Conservation (phyloP, 345 rosid species). For the Turritis glabra region DNA sequence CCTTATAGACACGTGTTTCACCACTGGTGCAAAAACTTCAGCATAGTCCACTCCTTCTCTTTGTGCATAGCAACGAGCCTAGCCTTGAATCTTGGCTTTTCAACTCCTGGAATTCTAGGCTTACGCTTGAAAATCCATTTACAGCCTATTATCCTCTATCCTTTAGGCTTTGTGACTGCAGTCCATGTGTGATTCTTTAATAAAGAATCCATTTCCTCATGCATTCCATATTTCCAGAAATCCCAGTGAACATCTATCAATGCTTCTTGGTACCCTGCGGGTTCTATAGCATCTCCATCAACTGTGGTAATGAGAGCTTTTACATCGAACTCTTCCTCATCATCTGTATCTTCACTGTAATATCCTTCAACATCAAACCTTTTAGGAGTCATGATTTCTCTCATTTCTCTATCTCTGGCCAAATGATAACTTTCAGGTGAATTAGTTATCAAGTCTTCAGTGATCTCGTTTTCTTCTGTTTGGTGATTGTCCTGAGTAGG, state of each 20-base stretch:
- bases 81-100: background rate
- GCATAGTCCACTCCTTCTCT: background rate
- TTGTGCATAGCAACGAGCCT: background rate
- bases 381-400: accelerated
- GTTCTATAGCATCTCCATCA: background rate
- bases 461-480: no score
- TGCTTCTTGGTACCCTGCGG: background rate
- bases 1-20: background rate
- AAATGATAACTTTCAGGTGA: background rate
- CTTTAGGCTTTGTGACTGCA: background rate
- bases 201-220: background rate
- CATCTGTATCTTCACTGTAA: background rate
- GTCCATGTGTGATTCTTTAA: background rate
- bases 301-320: background rate
- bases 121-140: no score
- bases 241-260: no score
- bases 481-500: background rate
- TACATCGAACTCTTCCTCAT: background rate
- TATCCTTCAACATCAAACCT: background rate
- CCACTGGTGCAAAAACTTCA: background rate
- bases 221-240: background rate
- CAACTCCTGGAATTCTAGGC: background rate
- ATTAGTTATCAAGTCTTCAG: no score
- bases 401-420: background rate
- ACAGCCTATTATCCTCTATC: no score